phyloP scores from a whole-genome alignment of 1,139 yeast genomes.

The Sugiyamaella paludigena region DNA sequence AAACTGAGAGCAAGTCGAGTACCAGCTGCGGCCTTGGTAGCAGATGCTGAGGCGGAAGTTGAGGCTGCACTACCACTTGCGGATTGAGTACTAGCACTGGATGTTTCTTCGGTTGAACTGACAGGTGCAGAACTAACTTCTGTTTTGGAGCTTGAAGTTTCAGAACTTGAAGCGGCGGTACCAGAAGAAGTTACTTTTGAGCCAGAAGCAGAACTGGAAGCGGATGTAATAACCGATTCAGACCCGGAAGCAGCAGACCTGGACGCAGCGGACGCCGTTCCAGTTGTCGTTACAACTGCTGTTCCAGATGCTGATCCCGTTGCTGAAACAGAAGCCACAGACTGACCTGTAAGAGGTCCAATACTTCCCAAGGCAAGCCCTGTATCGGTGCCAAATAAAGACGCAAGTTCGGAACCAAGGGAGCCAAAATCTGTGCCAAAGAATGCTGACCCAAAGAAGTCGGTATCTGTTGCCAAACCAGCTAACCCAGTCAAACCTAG shows the following conservation, averaged over 20 bases:
- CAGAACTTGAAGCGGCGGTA: background rate
- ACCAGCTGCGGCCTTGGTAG: background rate
- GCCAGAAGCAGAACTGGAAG: background rate
- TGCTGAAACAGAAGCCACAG: background rate
- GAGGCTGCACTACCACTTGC: conserved; percentile 3
- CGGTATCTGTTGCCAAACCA: too few species aligned
- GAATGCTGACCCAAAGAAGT: too few species aligned
- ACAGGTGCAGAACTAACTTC: background rate
- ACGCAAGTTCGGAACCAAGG: background rate
- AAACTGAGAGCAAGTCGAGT: too few species aligned
- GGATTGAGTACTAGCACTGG: background rate
- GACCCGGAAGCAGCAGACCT: background rate
- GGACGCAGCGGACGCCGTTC: background rate
- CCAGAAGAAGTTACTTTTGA: background rate
- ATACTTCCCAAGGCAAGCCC: too few species aligned
- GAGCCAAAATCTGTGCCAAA: background rate
- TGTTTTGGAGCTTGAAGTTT: background rate
- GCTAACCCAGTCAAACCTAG: too few species aligned
- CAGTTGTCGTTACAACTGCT: background rate
- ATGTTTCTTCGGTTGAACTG: background rate
- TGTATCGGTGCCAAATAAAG: background rate
- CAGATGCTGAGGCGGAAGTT: background rate
- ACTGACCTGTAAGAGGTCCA: background rate
- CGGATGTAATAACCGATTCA: background rate
- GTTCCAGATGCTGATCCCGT: background rate